phyloP scores from a whole-genome alignment of 2,329 filamentous ascomycete genomes.

The Trichophyton benhamiae region DNA sequence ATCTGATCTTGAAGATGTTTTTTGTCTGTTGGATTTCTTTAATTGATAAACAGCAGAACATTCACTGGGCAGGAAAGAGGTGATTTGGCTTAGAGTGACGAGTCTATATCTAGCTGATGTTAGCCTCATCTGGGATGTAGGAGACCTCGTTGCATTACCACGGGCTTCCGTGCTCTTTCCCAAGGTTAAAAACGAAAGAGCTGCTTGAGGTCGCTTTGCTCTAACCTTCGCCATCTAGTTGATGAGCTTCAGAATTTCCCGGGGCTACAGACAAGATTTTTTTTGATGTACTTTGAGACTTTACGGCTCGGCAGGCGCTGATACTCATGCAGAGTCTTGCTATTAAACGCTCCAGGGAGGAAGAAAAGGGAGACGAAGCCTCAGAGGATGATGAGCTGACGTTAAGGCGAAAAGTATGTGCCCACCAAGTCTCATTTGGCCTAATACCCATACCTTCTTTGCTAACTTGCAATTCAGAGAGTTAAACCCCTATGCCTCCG shows the following conservation, averaged over 20 bases:
- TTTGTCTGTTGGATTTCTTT: neutral
- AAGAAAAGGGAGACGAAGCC: neutral
- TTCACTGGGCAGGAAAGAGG: neutral
- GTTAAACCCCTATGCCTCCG: neutral
- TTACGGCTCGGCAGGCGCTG: neutral
- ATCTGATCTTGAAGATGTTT: neutral
- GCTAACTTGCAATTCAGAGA: neutral
- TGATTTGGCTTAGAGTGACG: neutral
- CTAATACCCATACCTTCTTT: neutral
- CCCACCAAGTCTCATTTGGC: neutral
- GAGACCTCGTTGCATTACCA: neutral
- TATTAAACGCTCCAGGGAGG: neutral
- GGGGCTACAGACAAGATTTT: neutral
- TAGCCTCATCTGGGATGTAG: constrained; percentile 1
- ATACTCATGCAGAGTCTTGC: neutral
- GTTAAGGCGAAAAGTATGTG: neutral
- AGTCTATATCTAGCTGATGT: constrained; percentile 10
- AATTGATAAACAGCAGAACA: neutral
- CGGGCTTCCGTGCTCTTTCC: neutral
- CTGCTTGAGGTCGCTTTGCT: neutral
- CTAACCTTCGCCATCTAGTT: neutral
- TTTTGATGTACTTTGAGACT: neutral
- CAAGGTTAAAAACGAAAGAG: neutral
- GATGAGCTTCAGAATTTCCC: neutral
- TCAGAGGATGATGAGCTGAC: neutral